Conservation (phyloP, 192 early-diverging fungal species). For the Powellomyces hirtus region DNA sequence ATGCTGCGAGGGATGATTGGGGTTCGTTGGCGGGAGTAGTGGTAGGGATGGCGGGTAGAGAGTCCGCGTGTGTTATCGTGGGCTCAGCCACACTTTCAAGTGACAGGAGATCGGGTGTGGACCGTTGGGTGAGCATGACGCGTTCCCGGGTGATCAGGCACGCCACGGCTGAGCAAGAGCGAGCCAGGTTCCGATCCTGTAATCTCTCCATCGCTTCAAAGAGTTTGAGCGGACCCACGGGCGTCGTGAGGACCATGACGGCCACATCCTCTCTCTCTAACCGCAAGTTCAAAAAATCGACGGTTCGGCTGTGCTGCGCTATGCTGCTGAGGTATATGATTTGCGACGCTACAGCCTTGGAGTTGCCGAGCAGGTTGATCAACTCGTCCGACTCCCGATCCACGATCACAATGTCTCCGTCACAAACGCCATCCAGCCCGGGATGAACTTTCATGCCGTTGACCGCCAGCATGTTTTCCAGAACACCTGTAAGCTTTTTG, state of each 20-base stretch:
- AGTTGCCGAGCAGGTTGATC: neutral
- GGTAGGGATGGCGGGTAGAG: neutral
- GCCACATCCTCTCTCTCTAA: neutral
- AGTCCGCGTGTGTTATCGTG: neutral
- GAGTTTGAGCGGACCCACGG: conserved; percentile 10
- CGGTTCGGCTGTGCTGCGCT: neutral
- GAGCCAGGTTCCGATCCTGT: neutral
- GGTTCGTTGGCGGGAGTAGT: neutral
- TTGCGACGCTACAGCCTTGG: neutral
- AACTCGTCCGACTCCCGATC: neutral
- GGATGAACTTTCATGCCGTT: neutral
- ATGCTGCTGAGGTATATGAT: neutral
- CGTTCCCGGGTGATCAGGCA: neutral
- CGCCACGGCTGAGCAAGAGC: neutral
- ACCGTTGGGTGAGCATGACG: neutral
- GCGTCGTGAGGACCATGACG: conserved; percentile 7
- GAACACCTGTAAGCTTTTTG: neutral
- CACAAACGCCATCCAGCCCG: neutral
- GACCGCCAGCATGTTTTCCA: neutral
- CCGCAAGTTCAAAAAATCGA: neutral
- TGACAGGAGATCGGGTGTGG: neutral
- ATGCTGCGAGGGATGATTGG: neutral
- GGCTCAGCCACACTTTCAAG: no score
- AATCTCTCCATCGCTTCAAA: neutral
- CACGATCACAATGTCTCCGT: neutral